Base-by-base conservation (phyloP, 139 green algal genomes). In the Pycnococcus provasolii region DNA sequence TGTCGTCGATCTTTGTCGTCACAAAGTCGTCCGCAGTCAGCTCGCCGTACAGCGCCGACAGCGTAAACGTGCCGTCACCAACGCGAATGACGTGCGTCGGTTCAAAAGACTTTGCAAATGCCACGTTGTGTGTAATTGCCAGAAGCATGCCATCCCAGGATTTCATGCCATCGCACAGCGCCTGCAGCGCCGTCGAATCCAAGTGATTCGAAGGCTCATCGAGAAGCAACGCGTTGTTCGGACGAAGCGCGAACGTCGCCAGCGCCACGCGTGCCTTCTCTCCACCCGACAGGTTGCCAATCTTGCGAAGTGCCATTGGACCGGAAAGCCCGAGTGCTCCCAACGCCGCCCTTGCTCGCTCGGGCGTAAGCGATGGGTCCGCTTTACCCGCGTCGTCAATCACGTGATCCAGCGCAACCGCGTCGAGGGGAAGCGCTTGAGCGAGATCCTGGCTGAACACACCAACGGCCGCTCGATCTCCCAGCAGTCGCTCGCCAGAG, bases 161-260 rank as follows among this genome's bases (percentile, higher is more conserved):
- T 47, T 62, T 44, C 45, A 81, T 40, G 26, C 43, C 71, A 8
- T 77, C 68, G 9, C 76, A 81, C 3, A 87, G 67, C 39, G 81
- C 79, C 26, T 82, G 66, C 44, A 89, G 81, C 44, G 82, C 87
- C 2, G 71, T 62, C 54, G 81, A 74, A 42, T 92, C 84, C 50
- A 92, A 62, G 65, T 92, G 84, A 72, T 90, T 92, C 68, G 52
- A 78, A 1, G 84, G 79, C 81, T 92, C 84, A 66, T 92, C 86
- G 54, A 92, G 71, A 55, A 90, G 78, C 67, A 90, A 67, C 53
- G 85, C 62, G 64, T 90, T 90, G 70, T 73, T 73, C 41, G 83
- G 83, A 48, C 81, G 70, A 57, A 90, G 73, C 3, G 83, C 79
- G 57, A 89, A 87, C 5, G 70, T 72, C 0, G 84, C 84, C 53